A percentile compares a stretch with the other conserved stretches of the same genome.
phyloP scores from a whole-genome alignment of 176 grass and related monocot species.

The Aegilops bicornis region DNA sequence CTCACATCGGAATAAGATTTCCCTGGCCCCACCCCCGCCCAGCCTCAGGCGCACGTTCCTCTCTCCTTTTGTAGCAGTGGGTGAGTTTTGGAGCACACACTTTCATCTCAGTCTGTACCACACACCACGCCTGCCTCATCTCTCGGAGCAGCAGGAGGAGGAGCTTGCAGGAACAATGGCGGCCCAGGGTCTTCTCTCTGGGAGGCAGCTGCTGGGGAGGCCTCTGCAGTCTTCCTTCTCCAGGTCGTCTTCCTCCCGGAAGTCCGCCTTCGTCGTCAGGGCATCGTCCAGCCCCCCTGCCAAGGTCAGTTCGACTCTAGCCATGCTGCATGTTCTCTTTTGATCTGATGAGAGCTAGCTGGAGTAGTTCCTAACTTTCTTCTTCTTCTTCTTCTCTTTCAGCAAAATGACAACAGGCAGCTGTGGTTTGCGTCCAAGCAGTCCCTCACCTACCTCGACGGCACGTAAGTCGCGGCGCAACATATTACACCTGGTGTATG shows the following conservation, averaged over 20 bases:
- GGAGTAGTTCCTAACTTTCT: not conserved
- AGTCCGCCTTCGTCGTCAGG: constrained; percentile 70
- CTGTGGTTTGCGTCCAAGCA: constrained; percentile 98
- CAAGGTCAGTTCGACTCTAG: constrained; percentile 46
- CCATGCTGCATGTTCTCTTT: not conserved
- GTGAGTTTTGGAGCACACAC: constrained; percentile 30
- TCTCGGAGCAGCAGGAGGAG: not conserved
- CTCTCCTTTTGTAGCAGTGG: constrained; percentile 27
- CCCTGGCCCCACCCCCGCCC: constrained; percentile 30
- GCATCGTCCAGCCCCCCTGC: constrained; percentile 78
- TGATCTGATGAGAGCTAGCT: not conserved
- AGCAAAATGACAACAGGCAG: constrained; percentile 90
- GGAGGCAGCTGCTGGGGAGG: constrained; percentile 75
- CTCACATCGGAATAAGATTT: constrained; percentile 61
- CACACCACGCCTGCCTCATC: not conserved
- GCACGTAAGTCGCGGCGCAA: constrained; percentile 52
- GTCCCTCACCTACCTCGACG: constrained; percentile 84
- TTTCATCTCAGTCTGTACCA: constrained; percentile 15
- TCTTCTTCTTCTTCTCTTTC: not conserved
- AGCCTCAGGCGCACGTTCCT: constrained; percentile 16
- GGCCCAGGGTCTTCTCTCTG: constrained; percentile 79
- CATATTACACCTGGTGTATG: not conserved
- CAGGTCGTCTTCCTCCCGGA: constrained; percentile 51
- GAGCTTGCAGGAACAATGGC: constrained; percentile 44
- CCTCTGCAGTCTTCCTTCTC: constrained; percentile 51